A percentile compares a stretch with the other conserved stretches of the same genome.
These are phyloP conservation scores for Linum trigynum DNA, from an alignment of 345 rosid species.

Conservation along the genomic window DNA sequence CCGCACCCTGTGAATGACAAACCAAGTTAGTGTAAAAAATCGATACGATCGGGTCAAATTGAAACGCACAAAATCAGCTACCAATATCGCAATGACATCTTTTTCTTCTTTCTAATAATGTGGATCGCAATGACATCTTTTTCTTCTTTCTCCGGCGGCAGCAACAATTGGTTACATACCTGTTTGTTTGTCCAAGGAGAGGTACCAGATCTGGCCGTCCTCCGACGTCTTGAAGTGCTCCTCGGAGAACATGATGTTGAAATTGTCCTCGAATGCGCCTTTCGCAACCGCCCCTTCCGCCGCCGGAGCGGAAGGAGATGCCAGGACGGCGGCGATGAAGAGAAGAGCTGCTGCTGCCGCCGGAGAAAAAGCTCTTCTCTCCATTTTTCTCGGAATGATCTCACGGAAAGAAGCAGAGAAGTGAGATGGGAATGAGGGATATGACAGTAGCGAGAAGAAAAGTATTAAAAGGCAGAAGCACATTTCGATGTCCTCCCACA, in stretches of 20 bases:
- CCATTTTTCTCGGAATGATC: background rate
- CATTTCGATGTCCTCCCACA: no score
- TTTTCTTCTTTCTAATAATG: no score
- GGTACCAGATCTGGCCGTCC: constrained; percentile 96
- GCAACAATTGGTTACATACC: constrained; percentile 28
- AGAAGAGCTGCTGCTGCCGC: background rate
- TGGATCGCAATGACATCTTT: no score
- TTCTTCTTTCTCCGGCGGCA: no score
- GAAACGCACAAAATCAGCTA: no score
- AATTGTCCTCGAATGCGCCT: constrained; percentile 69
- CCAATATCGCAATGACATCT: no score
- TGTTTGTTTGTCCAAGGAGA: constrained; percentile 82
- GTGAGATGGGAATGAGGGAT: background rate
- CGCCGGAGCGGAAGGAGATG: background rate
- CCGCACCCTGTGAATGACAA: constrained; percentile 57
- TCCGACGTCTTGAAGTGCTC: constrained; percentile 84
- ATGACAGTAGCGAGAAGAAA: background rate
- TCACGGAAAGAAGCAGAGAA: background rate
- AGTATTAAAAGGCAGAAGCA: no score
- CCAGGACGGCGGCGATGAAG: background rate
- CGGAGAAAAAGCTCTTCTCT: background rate
- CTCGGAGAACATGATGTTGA: constrained; percentile 89
- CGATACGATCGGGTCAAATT: background rate
- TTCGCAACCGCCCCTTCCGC: constrained; percentile 30
- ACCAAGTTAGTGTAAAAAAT: background rate